Percentiles rank a stretch among this genome's conserved stretches.
Evolutionary conservation across 768 basidiomycete genomes (phyloP).

Genomic region (Pleurotus djamor): DNA sequence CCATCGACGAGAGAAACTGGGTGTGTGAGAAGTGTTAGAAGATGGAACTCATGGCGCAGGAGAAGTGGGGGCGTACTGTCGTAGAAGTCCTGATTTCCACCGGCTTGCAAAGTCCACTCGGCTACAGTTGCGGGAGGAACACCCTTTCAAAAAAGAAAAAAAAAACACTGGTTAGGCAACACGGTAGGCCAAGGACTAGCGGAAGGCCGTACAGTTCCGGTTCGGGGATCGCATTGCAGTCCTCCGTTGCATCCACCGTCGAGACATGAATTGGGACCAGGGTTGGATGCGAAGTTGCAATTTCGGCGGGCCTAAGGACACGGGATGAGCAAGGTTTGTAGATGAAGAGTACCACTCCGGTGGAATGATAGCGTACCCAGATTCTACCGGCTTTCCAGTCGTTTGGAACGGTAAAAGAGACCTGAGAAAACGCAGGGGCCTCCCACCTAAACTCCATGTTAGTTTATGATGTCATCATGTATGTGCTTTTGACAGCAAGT

Average conservation of each 20-base stretch:
- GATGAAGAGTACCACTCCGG: neutral
- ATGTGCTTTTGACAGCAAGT: neutral
- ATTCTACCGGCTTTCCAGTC: conserved; percentile 41
- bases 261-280: conserved; percentile 35
- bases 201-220: conserved; percentile 8
- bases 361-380: conserved; percentile 26
- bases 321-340: neutral
- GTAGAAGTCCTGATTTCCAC: conserved; percentile 49
- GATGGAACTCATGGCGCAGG: neutral
- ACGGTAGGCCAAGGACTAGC: neutral
- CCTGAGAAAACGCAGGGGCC: conserved; percentile 21
- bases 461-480: neutral
- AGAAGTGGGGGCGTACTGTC: conserved; percentile 20
- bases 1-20: conserved; percentile 60
- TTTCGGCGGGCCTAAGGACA: conserved; percentile 48
- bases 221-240: conserved; percentile 19
- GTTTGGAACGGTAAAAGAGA: conserved; percentile 44
- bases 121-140: conserved; percentile 69
- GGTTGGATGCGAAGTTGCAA: conserved; percentile 41
- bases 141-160: conserved; percentile 26
- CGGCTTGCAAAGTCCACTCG: conserved; percentile 57
- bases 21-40: neutral
- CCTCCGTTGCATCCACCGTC: conserved; percentile 53
- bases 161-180: neutral
- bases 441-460: conserved; percentile 20